Evolutionary conservation across 345 rosid genomes (phyloP).

Genomic region (Eucalyptus pumila): DNA sequence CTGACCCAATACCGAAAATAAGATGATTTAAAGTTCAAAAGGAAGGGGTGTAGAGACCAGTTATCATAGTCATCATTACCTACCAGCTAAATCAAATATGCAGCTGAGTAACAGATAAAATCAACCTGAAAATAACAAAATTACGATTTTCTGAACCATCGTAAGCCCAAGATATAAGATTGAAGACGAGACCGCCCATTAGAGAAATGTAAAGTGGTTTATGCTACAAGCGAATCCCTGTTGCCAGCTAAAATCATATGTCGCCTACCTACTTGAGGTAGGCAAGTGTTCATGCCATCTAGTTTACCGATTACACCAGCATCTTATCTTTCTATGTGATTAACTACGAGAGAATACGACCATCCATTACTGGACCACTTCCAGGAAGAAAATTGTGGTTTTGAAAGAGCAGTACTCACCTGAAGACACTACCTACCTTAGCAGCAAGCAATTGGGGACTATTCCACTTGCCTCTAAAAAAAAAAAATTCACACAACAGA

Average conservation of each 20-base stretch:
- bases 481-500: conserved; percentile 44
- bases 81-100: neutral
- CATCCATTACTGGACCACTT: neutral
- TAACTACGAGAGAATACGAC: neutral
- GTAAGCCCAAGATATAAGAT: neutral
- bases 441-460: conserved; percentile 59
- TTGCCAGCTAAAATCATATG: neutral
- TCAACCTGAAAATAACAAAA: neutral
- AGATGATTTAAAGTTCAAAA: neutral
- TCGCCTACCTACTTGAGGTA: neutral
- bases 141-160: neutral
- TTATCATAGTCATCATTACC: neutral
- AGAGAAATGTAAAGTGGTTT: neutral
- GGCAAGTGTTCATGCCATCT: neutral
- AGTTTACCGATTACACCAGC: neutral
- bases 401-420: conserved; percentile 56
- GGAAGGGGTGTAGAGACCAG: neutral
- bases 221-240: neutral
- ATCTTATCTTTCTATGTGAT: neutral
- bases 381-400: neutral
- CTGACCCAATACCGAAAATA: neutral
- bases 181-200: neutral
- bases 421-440: conserved; percentile 71
- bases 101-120: neutral
- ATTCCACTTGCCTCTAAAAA: conserved; percentile 67